Conservation (phyloP, 1,284 basidiomycete genomes). For the Mycena citricolor region DNA sequence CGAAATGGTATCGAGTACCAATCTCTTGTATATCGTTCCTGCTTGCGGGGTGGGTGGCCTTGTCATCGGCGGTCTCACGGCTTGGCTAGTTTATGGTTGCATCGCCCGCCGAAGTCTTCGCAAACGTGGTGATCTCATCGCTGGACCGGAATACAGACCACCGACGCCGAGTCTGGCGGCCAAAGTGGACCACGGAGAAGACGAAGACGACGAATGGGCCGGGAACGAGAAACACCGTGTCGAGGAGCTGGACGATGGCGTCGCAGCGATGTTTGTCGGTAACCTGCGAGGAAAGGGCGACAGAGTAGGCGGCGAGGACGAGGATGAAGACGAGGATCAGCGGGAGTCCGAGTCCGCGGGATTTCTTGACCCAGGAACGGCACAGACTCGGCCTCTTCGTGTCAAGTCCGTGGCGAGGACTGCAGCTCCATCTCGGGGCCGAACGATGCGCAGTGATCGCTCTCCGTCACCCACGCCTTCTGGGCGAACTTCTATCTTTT, state of each 20-base stretch:
- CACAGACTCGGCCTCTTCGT: constrained; percentile 3
- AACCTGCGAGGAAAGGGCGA: background rate
- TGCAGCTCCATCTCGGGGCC: background rate
- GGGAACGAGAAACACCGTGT: constrained; percentile 13
- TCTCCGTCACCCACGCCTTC: constrained; percentile 20
- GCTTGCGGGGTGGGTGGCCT: constrained; percentile 18
- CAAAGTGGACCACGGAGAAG: constrained; percentile 7
- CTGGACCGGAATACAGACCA: constrained; percentile 20
- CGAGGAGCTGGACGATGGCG: constrained; percentile 7
- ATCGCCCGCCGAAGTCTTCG: constrained; percentile 17
- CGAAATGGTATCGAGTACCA: constrained; percentile 12
- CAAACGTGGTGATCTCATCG: constrained; percentile 21
- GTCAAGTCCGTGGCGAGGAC: constrained; percentile 9
- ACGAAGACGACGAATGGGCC: constrained; percentile 10
- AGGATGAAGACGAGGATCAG: constrained; percentile 2
- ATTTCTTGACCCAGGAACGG: constrained; percentile 17
- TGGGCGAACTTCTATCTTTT: constrained; percentile 21
- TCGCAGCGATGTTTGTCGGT: background rate
- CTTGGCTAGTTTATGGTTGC: constrained; percentile 23
- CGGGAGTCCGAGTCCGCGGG: constrained; percentile 10
- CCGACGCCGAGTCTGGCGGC: constrained; percentile 10
- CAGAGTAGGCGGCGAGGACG: background rate
- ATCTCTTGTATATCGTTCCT: constrained; percentile 19
- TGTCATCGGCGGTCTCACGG: constrained; percentile 19
- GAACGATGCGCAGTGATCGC: constrained; percentile 8